Evolutionary conservation across 148 eudicot genomes (phyloP), one percentile per base, ranked within the genome.

Genomic region (Euryodendron excelsum): DNA sequence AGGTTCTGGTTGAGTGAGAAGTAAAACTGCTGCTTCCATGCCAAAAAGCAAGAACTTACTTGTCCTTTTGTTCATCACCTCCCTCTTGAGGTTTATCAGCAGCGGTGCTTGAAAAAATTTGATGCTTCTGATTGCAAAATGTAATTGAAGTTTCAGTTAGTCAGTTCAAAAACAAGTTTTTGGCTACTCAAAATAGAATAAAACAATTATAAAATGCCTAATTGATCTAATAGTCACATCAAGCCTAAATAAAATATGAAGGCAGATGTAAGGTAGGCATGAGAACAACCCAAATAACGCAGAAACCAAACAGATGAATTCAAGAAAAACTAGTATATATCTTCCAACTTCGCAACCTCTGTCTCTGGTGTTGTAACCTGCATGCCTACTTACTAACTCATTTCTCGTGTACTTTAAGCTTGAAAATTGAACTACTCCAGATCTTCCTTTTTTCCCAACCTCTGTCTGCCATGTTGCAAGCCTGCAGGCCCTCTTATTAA

Each of bases 121-220:
- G 72, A 56, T 25, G 41, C 62, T 79, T 79, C 82, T 79, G 77
- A 66, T 50, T 63, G 39, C 36, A 53, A 52, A 73, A 73, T 65
- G 44, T 56, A 0, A 52, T 18, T 21, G 36, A 28, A 52, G 45
- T 41, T 27, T 53, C 31, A 44, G 66, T 72, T 48, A 72, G 44
- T 50, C 65, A 72, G 61, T 60, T 63, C 47, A 79, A 33, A 72
- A 71, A 5, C n/a, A n/a, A n/a, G n/a, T n/a, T n/a, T n/a, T n/a
- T n/a, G n/a, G n/a, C n/a, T n/a, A n/a, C n/a, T n/a, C n/a, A n/a
- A n/a, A n/a, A n/a, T n/a, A n/a, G n/a, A n/a, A n/a, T n/a, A n/a
- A 56, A 37, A 47, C 7, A 17, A 45, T 10, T 21, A 70, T 12
- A 44, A 62, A 39, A 72, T 34, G 17, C 55, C 27, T 50, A 52